phyloP scores from a whole-genome alignment of 2,329 filamentous ascomycete species.

The Dothideomycetes sp. region DNA sequence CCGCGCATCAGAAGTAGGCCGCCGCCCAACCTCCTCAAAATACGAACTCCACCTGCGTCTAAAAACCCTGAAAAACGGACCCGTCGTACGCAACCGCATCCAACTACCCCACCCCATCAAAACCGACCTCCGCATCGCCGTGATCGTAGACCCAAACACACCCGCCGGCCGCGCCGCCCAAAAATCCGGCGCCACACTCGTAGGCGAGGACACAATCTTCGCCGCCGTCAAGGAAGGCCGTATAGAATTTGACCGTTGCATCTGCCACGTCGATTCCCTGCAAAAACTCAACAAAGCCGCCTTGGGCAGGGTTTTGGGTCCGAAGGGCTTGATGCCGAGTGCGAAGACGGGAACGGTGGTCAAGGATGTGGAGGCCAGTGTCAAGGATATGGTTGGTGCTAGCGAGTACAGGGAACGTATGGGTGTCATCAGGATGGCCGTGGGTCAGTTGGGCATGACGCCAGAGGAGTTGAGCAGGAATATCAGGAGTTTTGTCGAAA shows the following conservation, averaged over 20 bases:
- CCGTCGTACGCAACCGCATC: constrained; percentile 78
- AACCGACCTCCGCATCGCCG: constrained; percentile 79
- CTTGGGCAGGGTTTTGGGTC: constrained; percentile 74
- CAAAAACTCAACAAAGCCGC: constrained; percentile 71
- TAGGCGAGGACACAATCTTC: constrained; percentile 81
- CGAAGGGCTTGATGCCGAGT: constrained; percentile 86
- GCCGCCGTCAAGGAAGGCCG: constrained; percentile 64
- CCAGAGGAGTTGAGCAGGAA: constrained; percentile 81
- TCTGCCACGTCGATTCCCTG: constrained; percentile 74
- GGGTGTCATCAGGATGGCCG: constrained; percentile 78
- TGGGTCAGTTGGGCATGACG: constrained; percentile 83
- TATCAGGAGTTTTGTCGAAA: constrained; percentile 64
- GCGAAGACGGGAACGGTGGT: constrained; percentile 83
- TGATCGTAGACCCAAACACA: constrained; percentile 79
- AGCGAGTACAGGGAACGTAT: constrained; percentile 78
- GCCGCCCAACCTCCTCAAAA: constrained; percentile 61
- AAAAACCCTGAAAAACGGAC: constrained; percentile 74
- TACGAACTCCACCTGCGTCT: constrained; percentile 85
- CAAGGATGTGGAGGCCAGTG: constrained; percentile 62
- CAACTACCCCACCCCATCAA: constrained; percentile 83
- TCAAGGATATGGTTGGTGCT: constrained; percentile 74
- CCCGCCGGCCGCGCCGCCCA: constrained; percentile 64
- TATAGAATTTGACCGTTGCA: constrained; percentile 79
- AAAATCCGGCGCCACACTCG: constrained; percentile 68
- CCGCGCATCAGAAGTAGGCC: constrained; percentile 84